phyloP scores from a whole-genome alignment of 2,329 filamentous ascomycete species.

The Colletotrichum falcatum region DNA sequence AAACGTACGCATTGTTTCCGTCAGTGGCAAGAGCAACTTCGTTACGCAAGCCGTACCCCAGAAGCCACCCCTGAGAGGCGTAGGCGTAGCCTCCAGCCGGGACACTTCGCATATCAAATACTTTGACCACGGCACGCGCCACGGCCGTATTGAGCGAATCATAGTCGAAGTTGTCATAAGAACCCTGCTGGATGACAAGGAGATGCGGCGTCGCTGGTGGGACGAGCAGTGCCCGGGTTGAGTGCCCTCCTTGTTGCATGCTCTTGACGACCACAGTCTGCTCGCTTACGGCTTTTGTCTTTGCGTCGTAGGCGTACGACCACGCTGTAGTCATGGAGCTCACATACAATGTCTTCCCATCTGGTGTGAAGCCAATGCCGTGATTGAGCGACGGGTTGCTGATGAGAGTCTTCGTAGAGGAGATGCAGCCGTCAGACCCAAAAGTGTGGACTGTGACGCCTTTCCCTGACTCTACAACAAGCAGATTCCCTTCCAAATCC shows the following conservation, averaged over 20 bases:
- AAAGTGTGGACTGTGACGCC: slow-evolving; percentile 56
- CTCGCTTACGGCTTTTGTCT: slow-evolving; percentile 57
- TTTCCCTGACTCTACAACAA: slow-evolving; percentile 52
- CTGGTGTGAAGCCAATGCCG: slow-evolving; percentile 54
- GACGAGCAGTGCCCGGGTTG: slow-evolving; percentile 53
- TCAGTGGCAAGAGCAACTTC: slow-evolving; percentile 71
- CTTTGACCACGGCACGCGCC: slow-evolving; percentile 56
- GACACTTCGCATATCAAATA: slow-evolving; percentile 54
- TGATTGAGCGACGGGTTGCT: slow-evolving; percentile 53
- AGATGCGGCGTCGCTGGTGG: slow-evolving; percentile 52
- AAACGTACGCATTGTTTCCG: slow-evolving; percentile 46
- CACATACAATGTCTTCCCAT: slow-evolving; percentile 54
- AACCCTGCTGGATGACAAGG: slow-evolving; percentile 54
- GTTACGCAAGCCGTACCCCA: slow-evolving; percentile 66
- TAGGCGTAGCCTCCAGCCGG: slow-evolving; percentile 53
- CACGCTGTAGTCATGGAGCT: slow-evolving; percentile 59
- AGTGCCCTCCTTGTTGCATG: slow-evolving; percentile 56
- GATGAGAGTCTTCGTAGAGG: slow-evolving; percentile 52
- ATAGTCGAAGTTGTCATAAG: slow-evolving; percentile 55
- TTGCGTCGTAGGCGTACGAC: slow-evolving; percentile 68
- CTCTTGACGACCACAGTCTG: slow-evolving; percentile 54
- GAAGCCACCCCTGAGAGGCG: slow-evolving; percentile 53
- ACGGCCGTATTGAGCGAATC: slow-evolving; percentile 49
- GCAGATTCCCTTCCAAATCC: slow-evolving; percentile 53
- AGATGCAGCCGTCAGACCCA: slow-evolving; percentile 55